Evolutionary conservation across 2,329 filamentous ascomycete species (phyloP).

Genomic region (Colletotrichum viniferum): DNA sequence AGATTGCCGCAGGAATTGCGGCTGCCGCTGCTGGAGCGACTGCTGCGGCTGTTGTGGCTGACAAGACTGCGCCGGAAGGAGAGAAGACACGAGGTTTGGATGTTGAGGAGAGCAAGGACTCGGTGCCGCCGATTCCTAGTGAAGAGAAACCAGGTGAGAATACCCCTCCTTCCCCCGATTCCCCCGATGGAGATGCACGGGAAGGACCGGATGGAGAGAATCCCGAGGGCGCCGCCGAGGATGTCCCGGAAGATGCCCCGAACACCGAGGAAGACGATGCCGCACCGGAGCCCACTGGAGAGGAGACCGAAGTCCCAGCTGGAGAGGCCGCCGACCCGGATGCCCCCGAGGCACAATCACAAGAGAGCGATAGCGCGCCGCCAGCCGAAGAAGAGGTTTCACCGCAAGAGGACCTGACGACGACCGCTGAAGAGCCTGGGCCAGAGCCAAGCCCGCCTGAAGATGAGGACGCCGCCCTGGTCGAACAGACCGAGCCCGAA

Average conservation of each 20-base stretch:
- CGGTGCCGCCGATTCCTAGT: conserved; percentile 18
- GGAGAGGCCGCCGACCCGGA: background rate
- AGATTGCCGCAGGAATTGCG: background rate
- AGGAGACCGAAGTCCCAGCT: background rate
- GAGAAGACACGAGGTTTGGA: conserved; percentile 10
- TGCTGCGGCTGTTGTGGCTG: background rate
- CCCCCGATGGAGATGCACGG: conserved; percentile 25
- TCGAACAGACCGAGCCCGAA: background rate
- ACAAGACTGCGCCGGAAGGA: background rate
- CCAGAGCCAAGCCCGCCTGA: background rate
- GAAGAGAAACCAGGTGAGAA: conserved; percentile 32
- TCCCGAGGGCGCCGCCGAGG: background rate
- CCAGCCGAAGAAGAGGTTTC: background rate
- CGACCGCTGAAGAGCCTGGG: conserved; percentile 1
- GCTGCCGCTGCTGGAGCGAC: background rate
- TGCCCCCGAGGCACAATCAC: background rate
- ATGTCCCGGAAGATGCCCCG: conserved; percentile 8
- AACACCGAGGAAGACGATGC: background rate
- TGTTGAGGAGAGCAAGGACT: conserved; percentile 23
- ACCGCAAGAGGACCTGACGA: background rate
- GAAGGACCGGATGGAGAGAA: conserved; percentile 13
- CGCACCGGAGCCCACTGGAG: background rate
- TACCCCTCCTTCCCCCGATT: conserved; percentile 28
- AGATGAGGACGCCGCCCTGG: background rate
- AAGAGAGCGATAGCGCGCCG: background rate